Percentiles rank a stretch among this genome's conserved stretches.
phyloP scores from a whole-genome alignment of 192 early-diverging fungal genomes.

The Paraglomus occultum region DNA sequence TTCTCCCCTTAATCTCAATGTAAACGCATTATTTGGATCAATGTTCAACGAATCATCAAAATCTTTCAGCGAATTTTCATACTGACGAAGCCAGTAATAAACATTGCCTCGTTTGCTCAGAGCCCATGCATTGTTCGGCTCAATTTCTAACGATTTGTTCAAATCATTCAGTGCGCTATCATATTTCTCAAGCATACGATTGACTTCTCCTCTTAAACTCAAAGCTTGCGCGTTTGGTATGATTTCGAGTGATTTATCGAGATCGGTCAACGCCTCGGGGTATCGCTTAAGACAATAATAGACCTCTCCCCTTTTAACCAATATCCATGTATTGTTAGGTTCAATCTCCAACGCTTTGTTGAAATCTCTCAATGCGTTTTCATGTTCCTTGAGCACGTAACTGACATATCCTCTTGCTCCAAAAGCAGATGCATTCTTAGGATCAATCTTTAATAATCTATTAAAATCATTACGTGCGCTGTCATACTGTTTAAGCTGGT shows the following conservation, averaged over 20 bases:
- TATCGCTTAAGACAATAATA: not conserved
- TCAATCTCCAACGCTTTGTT: slow-evolving; percentile 9
- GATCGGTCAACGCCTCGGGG: not conserved
- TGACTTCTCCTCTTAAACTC: not conserved
- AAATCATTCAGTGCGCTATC: slow-evolving; percentile 10
- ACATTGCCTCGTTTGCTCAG: not conserved
- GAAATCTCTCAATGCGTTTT: slow-evolving; percentile 8
- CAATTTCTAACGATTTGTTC: not conserved
- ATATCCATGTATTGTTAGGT: not conserved
- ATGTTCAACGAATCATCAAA: not conserved
- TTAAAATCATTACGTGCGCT: not conserved
- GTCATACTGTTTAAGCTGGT: not conserved
- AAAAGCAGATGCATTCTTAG: slow-evolving; percentile 7
- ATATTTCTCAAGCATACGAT: not conserved
- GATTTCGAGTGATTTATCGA: not conserved
- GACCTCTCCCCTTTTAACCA: slow-evolving; percentile 12
- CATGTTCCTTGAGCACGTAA: not conserved
- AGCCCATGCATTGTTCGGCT: not conserved
- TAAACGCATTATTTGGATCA: not conserved
- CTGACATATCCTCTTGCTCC: not conserved
- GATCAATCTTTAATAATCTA: not conserved
- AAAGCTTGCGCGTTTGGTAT: not conserved
- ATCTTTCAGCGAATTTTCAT: slow-evolving; percentile 7
- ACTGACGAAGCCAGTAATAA: slow-evolving; percentile 3
- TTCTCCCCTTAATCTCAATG: slow-evolving; percentile 16